Base-by-base conservation (phyloP, 225 moss, liverwort and hornwort genomes). In the Physcomitrium patens region DNA sequence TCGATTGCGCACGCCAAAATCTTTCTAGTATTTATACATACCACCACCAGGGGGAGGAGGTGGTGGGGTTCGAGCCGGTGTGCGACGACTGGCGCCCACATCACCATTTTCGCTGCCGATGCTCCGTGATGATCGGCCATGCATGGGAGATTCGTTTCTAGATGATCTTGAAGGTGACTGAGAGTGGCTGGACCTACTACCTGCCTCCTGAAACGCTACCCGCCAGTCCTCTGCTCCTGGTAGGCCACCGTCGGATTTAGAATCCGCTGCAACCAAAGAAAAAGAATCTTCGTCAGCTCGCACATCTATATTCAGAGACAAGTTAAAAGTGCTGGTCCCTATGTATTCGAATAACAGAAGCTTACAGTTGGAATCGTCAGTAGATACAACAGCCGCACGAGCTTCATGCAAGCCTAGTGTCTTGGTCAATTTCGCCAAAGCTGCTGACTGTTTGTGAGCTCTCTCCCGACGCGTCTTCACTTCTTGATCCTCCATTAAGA, bases 11-110 rank as follows among this genome's bases (percentile, higher is more conserved):
- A 68, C 8, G 46, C 42, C 70, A 59, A 19, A 44, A 48, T 18
- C 71, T 67, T 55, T 72, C 78, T 85, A 85, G 78, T 88, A 94
- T 86, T 80, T 94, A 84, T 94, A 91, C 90, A 91, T 49, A 70
- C 41, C 72, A 69, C 81, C 86, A 72, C 69, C 59, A 20, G 84
- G 86, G n/a, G 86, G 86, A 71, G 86, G 86, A 64, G 86, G 84
- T n/a, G 86, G 86, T 27, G 86, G 81, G 41, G 73, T 71, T 47
- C 86, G 81, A 64, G 81, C 79, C 68, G 86, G 86, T 50, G 60
- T 65, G 42, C 86, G 83, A 27, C 83, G 80, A 69, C 80, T 81
- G 28, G 70, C 47, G 60, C 81, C 83, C 5, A 60, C 69, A 43
- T 87, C 84, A 58, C 86, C 84, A 58, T 87, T 86, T 46, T 86